Base-by-base conservation (phyloP, 2,329 filamentous ascomycete species). In the Aspergillus caelatus region DNA sequence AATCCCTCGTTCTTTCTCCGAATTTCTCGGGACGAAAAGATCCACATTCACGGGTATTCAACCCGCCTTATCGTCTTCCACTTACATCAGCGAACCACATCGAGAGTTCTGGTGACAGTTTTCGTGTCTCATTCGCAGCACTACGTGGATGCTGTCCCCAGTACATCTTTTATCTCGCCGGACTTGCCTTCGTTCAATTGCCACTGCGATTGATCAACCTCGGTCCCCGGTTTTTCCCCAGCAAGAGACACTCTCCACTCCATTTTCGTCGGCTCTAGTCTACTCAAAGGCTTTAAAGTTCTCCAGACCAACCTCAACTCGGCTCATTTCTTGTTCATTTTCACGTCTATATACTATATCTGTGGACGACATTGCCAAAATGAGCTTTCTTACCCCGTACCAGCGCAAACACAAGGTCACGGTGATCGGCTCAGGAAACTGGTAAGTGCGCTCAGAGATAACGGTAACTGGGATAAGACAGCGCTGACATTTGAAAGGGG, bases 401-500 rank as follows among this genome's bases (percentile, higher is more conserved):
- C 66, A 71, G 57, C 77, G 70, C 60, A 79, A 78, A 66, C 77
- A 78, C 72, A 78, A 77, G 71, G 68, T 79, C 74, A 94, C 93
- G 66, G 88, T 99, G 58, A 88, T 99, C 69, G 95, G 95, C 72
- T 98, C 94, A 58, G 95, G 95, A 73, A 99, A 99, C 80, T 99
- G 95, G 93, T 94, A 83, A 62, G 34, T 55, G 48, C 16, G 28
- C 46, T 48, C 19, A 54, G 23, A 19, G 26, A 16, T 36, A 32
- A 28, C 23, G 12, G 4, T 14, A 19, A n/a, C 5, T 36, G 62
- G 87, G 91, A 34, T 91, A 91, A 74, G 86, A 88, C 89, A 90
- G 54, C 97, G 84, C 97, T 78, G 96, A 97, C 85, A 94, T 94
- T 80, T 84, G 7, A 60, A 65, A 95, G 92, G 94, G 95, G 95